Percentiles rank a stretch among this genome's conserved stretches.
Evolutionary conservation across 2,329 filamentous ascomycete genomes (phyloP).

Genomic region (Cephalotrichum gorgonifer): DNA sequence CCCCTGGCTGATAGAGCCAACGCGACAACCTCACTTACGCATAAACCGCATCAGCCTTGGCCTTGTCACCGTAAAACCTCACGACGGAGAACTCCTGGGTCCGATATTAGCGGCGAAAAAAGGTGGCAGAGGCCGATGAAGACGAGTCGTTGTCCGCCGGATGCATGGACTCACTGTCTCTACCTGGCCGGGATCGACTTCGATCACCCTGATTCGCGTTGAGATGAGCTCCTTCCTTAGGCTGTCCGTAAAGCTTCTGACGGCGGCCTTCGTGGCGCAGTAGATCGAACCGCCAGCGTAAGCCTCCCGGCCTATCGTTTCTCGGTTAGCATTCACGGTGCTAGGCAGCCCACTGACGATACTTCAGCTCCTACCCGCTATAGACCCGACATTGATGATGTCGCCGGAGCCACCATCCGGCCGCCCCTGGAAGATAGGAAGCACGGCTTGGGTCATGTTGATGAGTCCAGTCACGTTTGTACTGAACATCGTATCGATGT

Average conservation of each 20-base stretch:
- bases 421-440: constrained; percentile 71
- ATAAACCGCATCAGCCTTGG: constrained; percentile 84
- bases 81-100: constrained; percentile 72
- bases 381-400: constrained; percentile 89
- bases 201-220: constrained; percentile 75
- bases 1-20: constrained; percentile 2
- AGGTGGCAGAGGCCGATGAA: not conserved
- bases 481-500: constrained; percentile 78
- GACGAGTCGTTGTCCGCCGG: not conserved
- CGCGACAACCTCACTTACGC: constrained; percentile 39
- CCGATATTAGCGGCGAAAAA: not conserved
- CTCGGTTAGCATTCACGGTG: not conserved
- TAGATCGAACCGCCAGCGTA: constrained; percentile 85
- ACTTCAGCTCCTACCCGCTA: constrained; percentile 56
- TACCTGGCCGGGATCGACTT: constrained; percentile 84
- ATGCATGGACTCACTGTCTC: constrained; percentile 45
- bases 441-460: constrained; percentile 87
- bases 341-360: no score
- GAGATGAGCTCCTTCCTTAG: constrained; percentile 75
- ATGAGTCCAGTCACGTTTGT: constrained; percentile 95
- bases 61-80: constrained; percentile 78
- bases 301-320: constrained; percentile 50
- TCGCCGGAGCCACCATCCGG: constrained; percentile 72
- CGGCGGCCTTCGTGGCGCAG: constrained; percentile 85
- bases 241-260: constrained; percentile 73